Percentiles rank a stretch among this genome's conserved stretches.
Evolutionary conservation across 2,329 filamentous ascomycete genomes (phyloP).

Genomic region (Curvularia sp.): DNA sequence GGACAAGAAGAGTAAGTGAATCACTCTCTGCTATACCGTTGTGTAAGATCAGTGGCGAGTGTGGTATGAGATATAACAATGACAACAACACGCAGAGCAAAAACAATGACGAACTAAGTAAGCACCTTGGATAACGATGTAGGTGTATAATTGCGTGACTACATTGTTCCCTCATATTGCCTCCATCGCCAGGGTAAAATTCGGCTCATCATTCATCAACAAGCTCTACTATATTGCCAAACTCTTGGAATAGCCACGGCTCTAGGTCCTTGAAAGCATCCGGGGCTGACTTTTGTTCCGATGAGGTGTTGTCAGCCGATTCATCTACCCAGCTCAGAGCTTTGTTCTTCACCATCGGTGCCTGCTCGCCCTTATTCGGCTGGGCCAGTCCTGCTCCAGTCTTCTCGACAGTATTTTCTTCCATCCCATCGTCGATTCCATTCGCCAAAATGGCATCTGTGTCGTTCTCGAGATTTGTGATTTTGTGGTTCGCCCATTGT

Average conservation of each 20-base stretch:
- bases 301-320: not conserved
- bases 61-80: not conserved
- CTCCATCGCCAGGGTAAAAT: not conserved
- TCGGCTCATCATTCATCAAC: conserved; percentile 26
- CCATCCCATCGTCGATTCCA: no score
- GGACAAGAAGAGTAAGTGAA: no score
- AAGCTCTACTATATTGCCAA: conserved; percentile 51
- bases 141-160: not conserved
- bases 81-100: not conserved
- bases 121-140: not conserved
- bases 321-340: not conserved
- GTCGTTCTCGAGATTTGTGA: not conserved
- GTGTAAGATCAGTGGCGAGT: not conserved
- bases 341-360: not conserved
- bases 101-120: not conserved
- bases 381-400: not conserved
- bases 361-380: not conserved
- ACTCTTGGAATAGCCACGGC: conserved; percentile 50
- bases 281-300: conserved; percentile 17
- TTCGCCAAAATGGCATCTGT: not conserved
- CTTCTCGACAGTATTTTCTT: not conserved
- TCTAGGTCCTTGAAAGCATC: conserved; percentile 45
- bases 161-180: not conserved
- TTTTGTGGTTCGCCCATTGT: conserved; percentile 6
- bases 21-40: not conserved